These are phyloP conservation scores for Apiotrichum sp. DNA, from an alignment of 1,284 basidiomycete species.

Conservation along the genomic window DNA sequence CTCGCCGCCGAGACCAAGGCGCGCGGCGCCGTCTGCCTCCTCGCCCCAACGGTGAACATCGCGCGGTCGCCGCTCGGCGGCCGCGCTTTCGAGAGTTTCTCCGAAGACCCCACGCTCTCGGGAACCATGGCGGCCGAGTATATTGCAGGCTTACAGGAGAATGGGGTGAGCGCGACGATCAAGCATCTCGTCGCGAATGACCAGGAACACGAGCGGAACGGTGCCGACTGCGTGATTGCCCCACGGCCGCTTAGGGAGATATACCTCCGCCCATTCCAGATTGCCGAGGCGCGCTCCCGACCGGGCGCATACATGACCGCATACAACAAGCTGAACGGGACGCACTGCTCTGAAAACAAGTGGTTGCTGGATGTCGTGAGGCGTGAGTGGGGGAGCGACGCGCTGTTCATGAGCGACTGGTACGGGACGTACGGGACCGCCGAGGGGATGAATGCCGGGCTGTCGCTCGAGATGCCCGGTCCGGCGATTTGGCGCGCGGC, in stretches of 20 bases:
- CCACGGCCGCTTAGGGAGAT: conserved; percentile 70
- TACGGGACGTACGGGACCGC: conserved; percentile 63
- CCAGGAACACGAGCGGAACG: conserved; percentile 16
- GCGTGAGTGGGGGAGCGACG: conserved; percentile 63
- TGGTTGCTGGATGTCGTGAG: conserved; percentile 37
- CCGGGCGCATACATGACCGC: conserved; percentile 47
- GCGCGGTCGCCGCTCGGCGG: conserved; percentile 68
- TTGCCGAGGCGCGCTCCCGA: conserved; percentile 59
- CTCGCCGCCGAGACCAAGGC: conserved; percentile 3
- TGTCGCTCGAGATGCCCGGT: conserved; percentile 52
- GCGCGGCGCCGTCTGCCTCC: conserved; percentile 1
- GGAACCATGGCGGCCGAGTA: conserved; percentile 64
- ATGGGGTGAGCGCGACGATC: conserved; percentile 55
- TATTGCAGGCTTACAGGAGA: conserved; percentile 61
- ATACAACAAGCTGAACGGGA: conserved; percentile 59
- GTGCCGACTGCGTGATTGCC: conserved; percentile 46
- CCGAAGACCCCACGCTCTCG: conserved; percentile 66
- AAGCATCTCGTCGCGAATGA: conserved; percentile 37
- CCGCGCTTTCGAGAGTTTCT: conserved; percentile 53
- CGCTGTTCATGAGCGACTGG: conserved; percentile 55
- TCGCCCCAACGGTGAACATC: conserved; percentile 59
- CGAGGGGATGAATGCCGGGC: conserved; percentile 60
- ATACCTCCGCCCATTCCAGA: conserved; percentile 75
- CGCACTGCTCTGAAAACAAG: conserved; percentile 68
- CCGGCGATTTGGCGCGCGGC: conserved; percentile 21